Base-by-base conservation (phyloP, 2,329 filamentous ascomycete species). In the Sporothrix pseudoabietina region DNA sequence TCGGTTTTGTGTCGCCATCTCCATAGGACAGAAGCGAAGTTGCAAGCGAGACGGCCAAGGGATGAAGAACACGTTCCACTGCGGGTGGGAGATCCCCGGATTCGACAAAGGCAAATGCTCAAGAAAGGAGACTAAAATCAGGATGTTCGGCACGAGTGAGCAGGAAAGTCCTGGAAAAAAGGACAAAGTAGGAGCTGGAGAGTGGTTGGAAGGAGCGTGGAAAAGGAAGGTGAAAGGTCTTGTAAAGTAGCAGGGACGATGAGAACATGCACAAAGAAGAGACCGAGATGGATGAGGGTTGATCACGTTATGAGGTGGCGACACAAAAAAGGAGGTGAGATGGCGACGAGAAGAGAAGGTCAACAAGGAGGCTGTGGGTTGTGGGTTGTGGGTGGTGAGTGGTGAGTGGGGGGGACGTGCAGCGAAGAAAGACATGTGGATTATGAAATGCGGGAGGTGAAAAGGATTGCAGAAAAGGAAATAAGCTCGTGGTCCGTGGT, bases 401-500 rank as follows among this genome's bases (percentile, higher is more conserved):
- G 35, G 19, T 10, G 35, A 35, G 16, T 22, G 16, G n/a, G 59
- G 35, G 57, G 5, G 3, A 10, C 12, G 26, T 30, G 19, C 4
- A 32, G 30, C 14, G 26, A 26, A 1, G n/a, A n/a, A 30, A 4
- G 30, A 35, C 26, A 35, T 35, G 55, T 35, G 26, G 55, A 19
- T 8, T 30, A 26, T 10, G 2, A 26, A 19, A 12, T 49, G 44
- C 44, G 19, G 12, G 44, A 16, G 22, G n/a, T 2, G 30, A 19
- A 4, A 59, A 35, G 55, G 30, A 26, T 35, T 59, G 55, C 3
- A 59, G 55, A 35, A 1, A 35, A 35, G 16, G 14, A 63, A 63
- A 63, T 35, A 63, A 63, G 59, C 59, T 63, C 35, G 9, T 63
- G 35, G 59, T 22, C 59, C 59, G 59, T 65, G 59, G 22, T 44